Base-by-base conservation (phyloP, 1,284 basidiomycete species). In the Cystobasidium sp. region DNA sequence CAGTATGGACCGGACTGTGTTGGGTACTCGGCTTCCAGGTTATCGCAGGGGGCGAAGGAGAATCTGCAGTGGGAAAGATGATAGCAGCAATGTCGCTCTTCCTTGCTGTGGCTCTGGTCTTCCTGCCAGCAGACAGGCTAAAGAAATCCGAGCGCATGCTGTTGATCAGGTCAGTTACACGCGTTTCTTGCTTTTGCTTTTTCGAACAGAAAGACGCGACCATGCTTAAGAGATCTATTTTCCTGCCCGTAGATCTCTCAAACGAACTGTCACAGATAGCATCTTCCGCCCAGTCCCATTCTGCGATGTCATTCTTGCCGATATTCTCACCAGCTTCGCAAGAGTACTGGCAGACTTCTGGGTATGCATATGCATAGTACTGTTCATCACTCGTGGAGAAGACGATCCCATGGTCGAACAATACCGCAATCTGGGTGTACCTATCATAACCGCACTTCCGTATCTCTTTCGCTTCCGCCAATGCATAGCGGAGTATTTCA, bases 341-440 rank as follows among this genome's bases (percentile, higher is more conserved):
- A 97, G 97, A 84, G 94, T 99, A 39, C 85, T 98, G 47, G 97
- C 94, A 18, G 96, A 99, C 80, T 85, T 96, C 62, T 98, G 92
- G 91, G 84, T 97, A 31, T 93, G 92, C 0, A 80, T 90, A 2
- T 66, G 64, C 37, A 66, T 43, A 47, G 51, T 66, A 7, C 64
- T 66, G 39, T 56, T 65, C n/a, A 56, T 58, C 46, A 44, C 55
- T 3, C 20, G 44, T 66, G 49, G 39, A 39, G 44, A 61, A 41
- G 55, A 61, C 47, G 52, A 65, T 44, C 14, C 22, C 7, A 47
- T 72, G n/a, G 62, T 44, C 7, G 41, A 49, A 43, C 61, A 44
- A 20, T 73, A 59, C 22, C 9, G 55, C 16, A 51, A 59, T 10
- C 55, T 59, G 12, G 66, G 64, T 18, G 58, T 75, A n/a, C 24